Evolutionary conservation across 2,329 filamentous ascomycete genomes (phyloP).

Genomic region (Aspergillus terreus): DNA sequence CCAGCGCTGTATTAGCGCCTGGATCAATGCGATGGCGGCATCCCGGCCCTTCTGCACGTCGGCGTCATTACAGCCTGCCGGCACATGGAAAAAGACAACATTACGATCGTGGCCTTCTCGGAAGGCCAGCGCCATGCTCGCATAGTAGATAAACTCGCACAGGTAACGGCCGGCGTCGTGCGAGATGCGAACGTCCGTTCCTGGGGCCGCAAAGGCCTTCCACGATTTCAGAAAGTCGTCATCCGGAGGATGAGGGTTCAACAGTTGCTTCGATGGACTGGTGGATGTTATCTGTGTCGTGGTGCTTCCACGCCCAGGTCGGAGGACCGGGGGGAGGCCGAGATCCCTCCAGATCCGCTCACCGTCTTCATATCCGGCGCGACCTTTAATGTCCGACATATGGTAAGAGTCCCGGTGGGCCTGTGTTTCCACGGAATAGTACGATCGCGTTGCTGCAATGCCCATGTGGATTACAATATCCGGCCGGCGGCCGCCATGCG

Average conservation of each 20-base stretch:
- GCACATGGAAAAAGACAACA: conserved; percentile 71
- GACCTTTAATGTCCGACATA: conserved; percentile 65
- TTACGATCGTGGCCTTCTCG: conserved; percentile 32
- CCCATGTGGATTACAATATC: conserved; percentile 76
- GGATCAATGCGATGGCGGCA: conserved; percentile 42
- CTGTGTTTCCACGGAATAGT: conserved; percentile 68
- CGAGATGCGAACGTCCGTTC: conserved; percentile 53
- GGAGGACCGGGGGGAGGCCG: conserved; percentile 49
- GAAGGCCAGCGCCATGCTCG: conserved; percentile 52
- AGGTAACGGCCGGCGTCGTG: conserved; percentile 69
- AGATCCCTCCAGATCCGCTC: conserved; percentile 53
- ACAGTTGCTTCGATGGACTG: not conserved
- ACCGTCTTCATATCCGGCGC: conserved; percentile 39
- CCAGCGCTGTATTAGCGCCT: conserved; percentile 41
- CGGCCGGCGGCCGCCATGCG: conserved; percentile 42
- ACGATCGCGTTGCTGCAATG: conserved; percentile 63
- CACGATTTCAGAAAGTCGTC: conserved; percentile 32
- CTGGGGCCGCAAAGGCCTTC: conserved; percentile 28
- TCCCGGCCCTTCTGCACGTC: conserved; percentile 38
- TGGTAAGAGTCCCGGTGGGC: conserved; percentile 70
- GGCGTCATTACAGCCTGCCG: conserved; percentile 53
- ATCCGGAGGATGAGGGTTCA: conserved; percentile 29
- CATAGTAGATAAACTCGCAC: conserved; percentile 76
- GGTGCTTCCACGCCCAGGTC: conserved; percentile 40
- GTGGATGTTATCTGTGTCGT: not conserved